Evolutionary conservation across 2,329 filamentous ascomycete species (phyloP).

Genomic region (Alternaria sp.): DNA sequence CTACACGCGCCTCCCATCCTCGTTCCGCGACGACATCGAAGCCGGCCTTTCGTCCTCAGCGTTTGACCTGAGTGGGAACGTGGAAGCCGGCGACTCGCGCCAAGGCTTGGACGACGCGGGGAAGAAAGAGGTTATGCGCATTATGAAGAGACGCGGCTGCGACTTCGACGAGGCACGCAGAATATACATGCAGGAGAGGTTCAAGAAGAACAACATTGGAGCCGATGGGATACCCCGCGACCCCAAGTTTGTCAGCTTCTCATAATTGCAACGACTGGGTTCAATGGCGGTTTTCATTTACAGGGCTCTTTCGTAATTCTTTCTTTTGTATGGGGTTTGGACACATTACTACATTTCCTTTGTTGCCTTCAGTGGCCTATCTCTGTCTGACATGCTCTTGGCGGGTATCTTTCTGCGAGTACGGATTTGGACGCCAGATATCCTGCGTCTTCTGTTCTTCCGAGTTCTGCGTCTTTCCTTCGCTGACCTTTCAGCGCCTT

Average conservation of each 20-base stretch:
- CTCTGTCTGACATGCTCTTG: constrained; percentile 3
- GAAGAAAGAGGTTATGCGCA: constrained; percentile 81
- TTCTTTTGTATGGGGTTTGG: constrained; percentile 11
- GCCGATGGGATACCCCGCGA: constrained; percentile 86
- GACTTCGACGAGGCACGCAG: constrained; percentile 90
- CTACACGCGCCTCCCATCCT: constrained; percentile 78
- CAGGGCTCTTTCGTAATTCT: neutral
- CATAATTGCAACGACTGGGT: constrained; percentile 38
- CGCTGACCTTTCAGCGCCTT: constrained; percentile 1
- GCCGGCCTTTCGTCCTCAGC: constrained; percentile 81
- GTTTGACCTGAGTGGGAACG: constrained; percentile 83
- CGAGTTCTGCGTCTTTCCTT: constrained; percentile 1
- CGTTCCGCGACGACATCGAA: constrained; percentile 85
- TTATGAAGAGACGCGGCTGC: constrained; percentile 87
- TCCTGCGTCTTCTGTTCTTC: neutral
- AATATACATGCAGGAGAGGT: constrained; percentile 83
- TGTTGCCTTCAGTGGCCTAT: constrained; percentile 9
- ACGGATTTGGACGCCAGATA: constrained; percentile 3
- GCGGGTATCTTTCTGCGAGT: neutral
- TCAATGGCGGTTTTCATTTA: neutral
- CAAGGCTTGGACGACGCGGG: constrained; percentile 79
- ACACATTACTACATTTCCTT: constrained; percentile 9
- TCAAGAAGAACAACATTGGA: constrained; percentile 86
- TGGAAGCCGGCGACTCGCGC: constrained; percentile 78
- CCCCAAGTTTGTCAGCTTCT: constrained; percentile 96